Conservation (phyloP, 495 filamentous ascomycete species). For the Neurospora pannonica region DNA sequence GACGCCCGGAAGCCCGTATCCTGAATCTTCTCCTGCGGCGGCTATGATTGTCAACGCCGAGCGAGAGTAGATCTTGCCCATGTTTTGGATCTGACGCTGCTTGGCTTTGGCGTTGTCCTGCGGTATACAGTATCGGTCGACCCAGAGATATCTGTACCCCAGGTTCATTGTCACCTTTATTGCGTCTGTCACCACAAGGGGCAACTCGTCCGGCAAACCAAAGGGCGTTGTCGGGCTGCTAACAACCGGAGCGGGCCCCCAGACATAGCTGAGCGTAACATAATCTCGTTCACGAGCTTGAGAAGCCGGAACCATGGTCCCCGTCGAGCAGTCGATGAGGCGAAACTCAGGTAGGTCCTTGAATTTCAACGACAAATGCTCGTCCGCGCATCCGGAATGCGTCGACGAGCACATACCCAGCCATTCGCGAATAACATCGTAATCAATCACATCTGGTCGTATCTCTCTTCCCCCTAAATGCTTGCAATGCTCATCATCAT, state of each 20-base stretch:
- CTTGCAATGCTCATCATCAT: too few relatives aligned
- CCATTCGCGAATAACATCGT: neutral
- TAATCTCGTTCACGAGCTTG: neutral
- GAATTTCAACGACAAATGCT: neutral
- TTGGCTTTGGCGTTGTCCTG: neutral
- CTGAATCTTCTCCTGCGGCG: neutral
- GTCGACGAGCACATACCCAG: neutral
- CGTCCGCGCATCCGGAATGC: neutral
- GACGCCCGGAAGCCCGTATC: neutral
- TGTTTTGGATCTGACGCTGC: neutral
- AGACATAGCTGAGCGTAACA: too few relatives aligned
- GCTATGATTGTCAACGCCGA: neutral
- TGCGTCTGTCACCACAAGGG: neutral
- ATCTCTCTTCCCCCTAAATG: neutral
- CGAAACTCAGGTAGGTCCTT: neutral
- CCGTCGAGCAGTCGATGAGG: neutral
- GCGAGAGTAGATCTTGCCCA: neutral
- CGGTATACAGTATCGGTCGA: neutral
- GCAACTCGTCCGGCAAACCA: neutral
- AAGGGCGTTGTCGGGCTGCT: neutral
- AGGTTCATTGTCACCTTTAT: neutral
- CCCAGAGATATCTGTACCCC: conserved; percentile 2
- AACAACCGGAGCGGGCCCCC: neutral
- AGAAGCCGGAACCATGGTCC: neutral
- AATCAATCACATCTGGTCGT: neutral